A percentile compares a stretch with the other conserved stretches of the same genome.
These are phyloP conservation scores for Ceratocystis huliohia DNA, from an alignment of 2,329 filamentous ascomycete species.

Conservation along the genomic window DNA sequence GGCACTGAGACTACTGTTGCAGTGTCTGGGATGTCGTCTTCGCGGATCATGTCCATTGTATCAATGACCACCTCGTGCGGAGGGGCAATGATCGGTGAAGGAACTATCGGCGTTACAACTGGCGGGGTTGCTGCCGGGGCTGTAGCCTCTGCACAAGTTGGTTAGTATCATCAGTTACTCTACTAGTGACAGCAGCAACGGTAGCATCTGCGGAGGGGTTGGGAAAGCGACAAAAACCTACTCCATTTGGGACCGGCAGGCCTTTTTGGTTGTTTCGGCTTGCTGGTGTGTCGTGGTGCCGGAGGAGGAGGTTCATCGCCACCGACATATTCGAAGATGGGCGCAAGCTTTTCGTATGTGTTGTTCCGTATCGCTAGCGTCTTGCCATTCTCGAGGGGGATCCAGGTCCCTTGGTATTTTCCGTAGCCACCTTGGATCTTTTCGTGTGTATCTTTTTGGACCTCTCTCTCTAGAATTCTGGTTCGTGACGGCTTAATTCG, in stretches of 20 bases:
- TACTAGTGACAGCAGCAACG: neutral
- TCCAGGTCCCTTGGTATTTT: slow-evolving; percentile 99
- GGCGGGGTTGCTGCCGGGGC: slow-evolving; percentile 27
- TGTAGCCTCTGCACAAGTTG: neutral
- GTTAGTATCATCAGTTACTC: neutral
- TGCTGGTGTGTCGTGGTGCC: slow-evolving; percentile 82
- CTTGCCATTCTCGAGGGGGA: slow-evolving; percentile 71
- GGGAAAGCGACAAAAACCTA: neutral
- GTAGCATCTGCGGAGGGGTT: neutral
- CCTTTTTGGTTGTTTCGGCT: slow-evolving; percentile 64
- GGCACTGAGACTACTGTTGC: slow-evolving; percentile 72
- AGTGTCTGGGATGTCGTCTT: slow-evolving; percentile 74
- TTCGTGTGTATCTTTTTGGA: slow-evolving; percentile 91
- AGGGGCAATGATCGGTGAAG: slow-evolving; percentile 13
- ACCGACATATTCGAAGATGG: slow-evolving; percentile 80
- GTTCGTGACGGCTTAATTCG: slow-evolving; percentile 58
- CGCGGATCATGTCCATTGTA: slow-evolving; percentile 33
- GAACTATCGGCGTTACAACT: neutral
- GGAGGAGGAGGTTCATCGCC: slow-evolving; percentile 82
- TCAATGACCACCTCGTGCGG: slow-evolving; percentile 17
- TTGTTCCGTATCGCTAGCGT: slow-evolving; percentile 76
- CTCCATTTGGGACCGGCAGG: slow-evolving; percentile 50
- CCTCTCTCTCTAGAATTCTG: slow-evolving; percentile 86
- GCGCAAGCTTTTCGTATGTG: slow-evolving; percentile 66
- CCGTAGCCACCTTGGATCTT: slow-evolving; percentile 98